Evolutionary conservation across 2,329 filamentous ascomycete genomes (phyloP).

Genomic region (Rhinocladiella similis): DNA sequence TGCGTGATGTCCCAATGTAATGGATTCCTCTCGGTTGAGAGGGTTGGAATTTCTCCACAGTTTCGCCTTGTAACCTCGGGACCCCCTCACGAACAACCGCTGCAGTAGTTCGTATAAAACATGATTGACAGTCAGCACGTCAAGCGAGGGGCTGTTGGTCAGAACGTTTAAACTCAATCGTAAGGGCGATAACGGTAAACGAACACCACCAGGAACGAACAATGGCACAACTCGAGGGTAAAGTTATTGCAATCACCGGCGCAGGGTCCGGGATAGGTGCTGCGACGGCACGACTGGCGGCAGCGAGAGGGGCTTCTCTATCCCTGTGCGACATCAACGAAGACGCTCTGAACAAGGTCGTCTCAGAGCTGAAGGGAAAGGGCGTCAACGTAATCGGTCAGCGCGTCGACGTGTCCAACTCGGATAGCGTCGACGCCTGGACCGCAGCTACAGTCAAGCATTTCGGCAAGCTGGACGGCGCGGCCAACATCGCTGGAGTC

Average conservation of each 20-base stretch:
- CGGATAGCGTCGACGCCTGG: constrained; percentile 21
- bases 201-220: neutral
- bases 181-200: too few species aligned
- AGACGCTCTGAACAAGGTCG: constrained; percentile 33
- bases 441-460: constrained; percentile 22
- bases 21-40: too few species aligned
- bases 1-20: too few species aligned
- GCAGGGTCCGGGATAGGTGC: constrained; percentile 53
- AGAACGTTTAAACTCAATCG: too few species aligned
- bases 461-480: constrained; percentile 26
- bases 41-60: too few species aligned
- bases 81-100: too few species aligned
- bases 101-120: too few species aligned
- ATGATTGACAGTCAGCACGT: too few species aligned
- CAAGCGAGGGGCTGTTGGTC: too few species aligned
- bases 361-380: constrained; percentile 8
- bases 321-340: constrained; percentile 51
- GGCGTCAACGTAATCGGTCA: constrained; percentile 13
- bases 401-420: constrained; percentile 21
- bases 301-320: constrained; percentile 45
- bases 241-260: constrained; percentile 53
- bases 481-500: constrained; percentile 28
- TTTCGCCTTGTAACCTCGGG: too few species aligned
- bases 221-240: constrained; percentile 37
- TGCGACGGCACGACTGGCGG: constrained; percentile 47